Evolutionary conservation across 345 rosid genomes (phyloP).

Genomic region (Hibiscus mutabilis): DNA sequence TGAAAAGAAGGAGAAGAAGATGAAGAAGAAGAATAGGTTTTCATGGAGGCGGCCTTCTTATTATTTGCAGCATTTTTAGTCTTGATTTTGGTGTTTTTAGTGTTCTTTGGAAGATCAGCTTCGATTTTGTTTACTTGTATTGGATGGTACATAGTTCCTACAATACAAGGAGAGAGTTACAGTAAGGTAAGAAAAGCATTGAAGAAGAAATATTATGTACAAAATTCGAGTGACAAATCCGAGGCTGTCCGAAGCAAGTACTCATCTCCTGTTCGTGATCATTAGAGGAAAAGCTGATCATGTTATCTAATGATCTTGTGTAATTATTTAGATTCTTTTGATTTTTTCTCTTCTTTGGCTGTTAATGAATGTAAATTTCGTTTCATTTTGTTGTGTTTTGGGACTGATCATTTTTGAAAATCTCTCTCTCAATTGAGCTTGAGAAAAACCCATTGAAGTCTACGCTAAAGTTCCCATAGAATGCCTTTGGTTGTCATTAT

Average conservation of each 20-base stretch:
- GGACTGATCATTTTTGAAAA: too few relatives aligned
- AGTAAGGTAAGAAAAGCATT: neutral
- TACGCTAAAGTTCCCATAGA: too few relatives aligned
- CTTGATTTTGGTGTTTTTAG: slow-evolving; percentile 40
- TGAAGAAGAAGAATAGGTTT: neutral
- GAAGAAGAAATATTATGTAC: slow-evolving; percentile 10
- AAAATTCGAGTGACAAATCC: neutral
- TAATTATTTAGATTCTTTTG: neutral
- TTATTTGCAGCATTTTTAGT: slow-evolving; percentile 31
- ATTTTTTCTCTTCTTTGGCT: neutral
- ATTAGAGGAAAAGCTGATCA: neutral
- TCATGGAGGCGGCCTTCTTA: slow-evolving; percentile 33
- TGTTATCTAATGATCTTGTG: neutral
- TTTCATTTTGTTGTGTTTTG: neutral
- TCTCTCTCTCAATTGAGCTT: too few relatives aligned
- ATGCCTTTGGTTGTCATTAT: too few relatives aligned
- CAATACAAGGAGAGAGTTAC: slow-evolving; percentile 18
- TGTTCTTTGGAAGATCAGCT: slow-evolving; percentile 44
- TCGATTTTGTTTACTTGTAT: slow-evolving; percentile 39
- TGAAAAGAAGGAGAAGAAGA: slow-evolving; percentile 10
- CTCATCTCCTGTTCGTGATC: slow-evolving; percentile 7
- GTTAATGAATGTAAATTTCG: neutral
- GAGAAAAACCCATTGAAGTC: too few relatives aligned
- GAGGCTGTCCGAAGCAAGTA: neutral
- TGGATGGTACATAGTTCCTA: slow-evolving; percentile 49